Evolutionary conservation across 2,329 filamentous ascomycete genomes (phyloP).

Genomic region (Xylariaceae sp.): DNA sequence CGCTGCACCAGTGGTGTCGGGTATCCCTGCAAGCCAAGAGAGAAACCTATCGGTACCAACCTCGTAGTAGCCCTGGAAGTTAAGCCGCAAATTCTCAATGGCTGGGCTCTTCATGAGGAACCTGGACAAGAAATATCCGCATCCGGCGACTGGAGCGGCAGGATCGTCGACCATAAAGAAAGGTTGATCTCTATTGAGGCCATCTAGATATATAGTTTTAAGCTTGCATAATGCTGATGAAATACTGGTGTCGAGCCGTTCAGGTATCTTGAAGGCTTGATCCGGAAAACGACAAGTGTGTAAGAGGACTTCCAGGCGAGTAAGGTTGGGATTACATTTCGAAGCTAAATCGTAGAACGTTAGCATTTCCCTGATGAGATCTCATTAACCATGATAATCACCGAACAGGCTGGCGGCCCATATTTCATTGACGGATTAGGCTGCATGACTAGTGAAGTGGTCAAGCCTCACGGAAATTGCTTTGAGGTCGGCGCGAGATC

Average conservation of each 20-base stretch:
- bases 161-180: neutral
- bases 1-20: neutral
- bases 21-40: constrained; percentile 44
- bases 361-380: constrained; percentile 4
- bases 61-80: constrained; percentile 44
- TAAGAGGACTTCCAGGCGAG: constrained; percentile 56
- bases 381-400: too few species aligned
- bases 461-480: too few species aligned
- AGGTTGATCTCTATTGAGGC: constrained; percentile 25
- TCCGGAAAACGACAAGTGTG: constrained; percentile 44
- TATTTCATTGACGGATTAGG: neutral
- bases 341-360: constrained; percentile 8
- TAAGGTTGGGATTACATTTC: constrained; percentile 34
- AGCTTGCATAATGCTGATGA: constrained; percentile 52
- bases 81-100: constrained; percentile 60
- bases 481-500: too few species aligned
- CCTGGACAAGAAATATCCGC: constrained; percentile 32
- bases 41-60: constrained; percentile 42
- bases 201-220: constrained; percentile 51
- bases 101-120: constrained; percentile 51
- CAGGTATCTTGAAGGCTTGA: constrained; percentile 53
- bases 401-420: neutral
- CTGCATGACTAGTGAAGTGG: neutral
- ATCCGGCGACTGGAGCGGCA: neutral
- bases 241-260: constrained; percentile 45